Percentiles rank a stretch among this genome's conserved stretches.
phyloP scores from a whole-genome alignment of 1,284 basidiomycete species.

The Ceratobasidium theobromae region DNA sequence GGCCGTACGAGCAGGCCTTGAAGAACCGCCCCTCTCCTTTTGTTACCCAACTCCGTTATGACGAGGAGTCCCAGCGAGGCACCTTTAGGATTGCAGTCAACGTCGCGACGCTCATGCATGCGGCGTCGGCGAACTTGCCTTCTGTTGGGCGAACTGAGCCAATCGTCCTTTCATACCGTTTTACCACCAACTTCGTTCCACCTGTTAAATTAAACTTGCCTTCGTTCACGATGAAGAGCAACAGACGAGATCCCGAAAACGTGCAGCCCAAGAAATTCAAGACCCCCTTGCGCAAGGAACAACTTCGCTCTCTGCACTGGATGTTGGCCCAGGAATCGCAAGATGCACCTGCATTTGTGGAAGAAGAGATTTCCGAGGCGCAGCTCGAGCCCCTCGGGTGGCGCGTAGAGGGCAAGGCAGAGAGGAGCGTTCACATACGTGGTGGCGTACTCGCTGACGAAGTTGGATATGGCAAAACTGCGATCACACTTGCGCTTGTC shows the following conservation, averaged over 20 bases:
- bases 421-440: conserved; percentile 70
- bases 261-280: conserved; percentile 79
- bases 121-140: conserved; percentile 81
- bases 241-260: conserved; percentile 74
- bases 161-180: conserved; percentile 71
- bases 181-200: conserved; percentile 76
- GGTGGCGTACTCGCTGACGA: conserved; percentile 95
- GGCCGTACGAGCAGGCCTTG: conserved; percentile 81
- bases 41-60: conserved; percentile 81
- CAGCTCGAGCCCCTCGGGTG: conserved; percentile 83
- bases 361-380: conserved; percentile 94
- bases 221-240: conserved; percentile 73
- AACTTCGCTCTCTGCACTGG: conserved; percentile 89
- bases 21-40: conserved; percentile 87
- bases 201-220: conserved; percentile 61
- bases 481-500: conserved; percentile 88
- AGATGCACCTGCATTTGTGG: conserved; percentile 70
- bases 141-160: conserved; percentile 52
- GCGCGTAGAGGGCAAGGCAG: conserved; percentile 89
- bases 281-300: conserved; percentile 74
- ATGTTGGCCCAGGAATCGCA: conserved; percentile 81
- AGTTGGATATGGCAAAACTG: conserved; percentile 96
- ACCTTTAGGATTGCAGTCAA: conserved; percentile 86
- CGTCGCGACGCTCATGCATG: conserved; percentile 82
- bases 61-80: conserved; percentile 58